phyloP scores from a whole-genome alignment of 352 stramenopile genomes.

The Thalassiosira livingstoniorum region DNA sequence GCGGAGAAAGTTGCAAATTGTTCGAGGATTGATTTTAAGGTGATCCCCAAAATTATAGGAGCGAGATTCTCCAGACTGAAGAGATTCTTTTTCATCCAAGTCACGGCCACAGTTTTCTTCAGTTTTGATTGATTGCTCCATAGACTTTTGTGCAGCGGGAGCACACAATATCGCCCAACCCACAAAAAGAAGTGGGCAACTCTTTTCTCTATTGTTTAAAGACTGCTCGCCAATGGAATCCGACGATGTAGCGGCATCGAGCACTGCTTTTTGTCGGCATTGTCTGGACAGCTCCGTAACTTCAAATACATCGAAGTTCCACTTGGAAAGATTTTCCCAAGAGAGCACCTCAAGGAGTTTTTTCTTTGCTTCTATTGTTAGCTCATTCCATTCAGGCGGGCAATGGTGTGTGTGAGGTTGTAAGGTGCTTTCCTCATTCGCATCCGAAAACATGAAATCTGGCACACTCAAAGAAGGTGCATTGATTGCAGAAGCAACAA shows the following conservation, averaged over 20 bases:
- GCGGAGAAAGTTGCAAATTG: conserved; percentile 62
- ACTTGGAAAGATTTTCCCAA: conserved; percentile 33
- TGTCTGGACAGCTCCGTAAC: conserved; percentile 5
- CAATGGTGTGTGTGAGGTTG: conserved; percentile 16
- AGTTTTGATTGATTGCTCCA: conserved; percentile 38
- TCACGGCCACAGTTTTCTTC: neutral
- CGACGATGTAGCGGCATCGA: too few species aligned
- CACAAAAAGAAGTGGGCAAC: conserved; percentile 55
- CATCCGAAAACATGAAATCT: neutral
- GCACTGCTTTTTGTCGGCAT: too few species aligned
- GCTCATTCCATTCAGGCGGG: conserved; percentile 41
- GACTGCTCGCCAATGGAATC: too few species aligned
- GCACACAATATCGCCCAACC: conserved; percentile 69
- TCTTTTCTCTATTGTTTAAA: neutral
- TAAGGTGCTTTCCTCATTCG: too few species aligned
- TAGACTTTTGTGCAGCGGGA: conserved; percentile 56
- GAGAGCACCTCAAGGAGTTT: conserved; percentile 24
- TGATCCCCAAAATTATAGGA: conserved; percentile 54
- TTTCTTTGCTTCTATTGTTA: conserved; percentile 20
- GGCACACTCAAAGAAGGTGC: neutral
- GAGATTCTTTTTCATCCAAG: neutral
- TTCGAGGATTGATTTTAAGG: conserved; percentile 46
- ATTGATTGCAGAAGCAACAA: conserved; percentile 5
- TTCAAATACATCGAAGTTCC: conserved; percentile 44
- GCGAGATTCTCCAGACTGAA: too few species aligned